phyloP scores from a whole-genome alignment of 345 rosid genomes.

The Eucalyptus melliodora region DNA sequence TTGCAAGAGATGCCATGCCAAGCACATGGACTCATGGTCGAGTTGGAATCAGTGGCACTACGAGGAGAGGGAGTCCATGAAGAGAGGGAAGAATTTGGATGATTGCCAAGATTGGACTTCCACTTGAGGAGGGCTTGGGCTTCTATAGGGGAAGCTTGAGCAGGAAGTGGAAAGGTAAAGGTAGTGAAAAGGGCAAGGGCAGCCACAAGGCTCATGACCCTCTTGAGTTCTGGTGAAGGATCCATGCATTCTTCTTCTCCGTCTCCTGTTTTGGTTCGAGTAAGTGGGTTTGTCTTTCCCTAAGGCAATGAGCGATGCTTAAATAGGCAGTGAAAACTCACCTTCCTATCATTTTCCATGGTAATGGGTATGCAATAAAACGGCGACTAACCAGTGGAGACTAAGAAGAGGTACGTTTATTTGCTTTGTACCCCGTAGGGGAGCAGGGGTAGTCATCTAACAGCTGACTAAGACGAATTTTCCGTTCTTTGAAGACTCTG shows the following conservation, averaged over 20 bases:
- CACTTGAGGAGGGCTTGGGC: slow-evolving; percentile 4
- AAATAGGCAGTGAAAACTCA: neutral
- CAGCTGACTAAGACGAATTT: too few relatives aligned
- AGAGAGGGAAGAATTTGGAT: neutral
- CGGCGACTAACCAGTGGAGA: neutral
- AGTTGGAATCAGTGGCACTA: neutral
- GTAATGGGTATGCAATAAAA: neutral
- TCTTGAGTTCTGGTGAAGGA: neutral
- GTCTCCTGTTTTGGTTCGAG: neutral
- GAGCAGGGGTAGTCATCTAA: neutral
- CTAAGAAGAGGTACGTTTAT: neutral
- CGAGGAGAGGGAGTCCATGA: neutral
- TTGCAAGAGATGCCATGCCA: slow-evolving; percentile 12
- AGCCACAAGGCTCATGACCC: neutral
- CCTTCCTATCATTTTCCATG: neutral
- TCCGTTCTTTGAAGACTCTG: neutral
- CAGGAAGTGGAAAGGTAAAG: neutral
- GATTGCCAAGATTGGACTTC: slow-evolving; percentile 1
- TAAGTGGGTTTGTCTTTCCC: neutral
- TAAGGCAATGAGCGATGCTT: neutral
- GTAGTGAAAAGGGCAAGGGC: neutral
- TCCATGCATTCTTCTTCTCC: neutral
- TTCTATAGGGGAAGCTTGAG: neutral
- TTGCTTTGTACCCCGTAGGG: too few relatives aligned
- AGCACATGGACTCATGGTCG: neutral